phyloP scores from a whole-genome alignment of 352 stramenopile species.

The Globisporangium nodosum region DNA sequence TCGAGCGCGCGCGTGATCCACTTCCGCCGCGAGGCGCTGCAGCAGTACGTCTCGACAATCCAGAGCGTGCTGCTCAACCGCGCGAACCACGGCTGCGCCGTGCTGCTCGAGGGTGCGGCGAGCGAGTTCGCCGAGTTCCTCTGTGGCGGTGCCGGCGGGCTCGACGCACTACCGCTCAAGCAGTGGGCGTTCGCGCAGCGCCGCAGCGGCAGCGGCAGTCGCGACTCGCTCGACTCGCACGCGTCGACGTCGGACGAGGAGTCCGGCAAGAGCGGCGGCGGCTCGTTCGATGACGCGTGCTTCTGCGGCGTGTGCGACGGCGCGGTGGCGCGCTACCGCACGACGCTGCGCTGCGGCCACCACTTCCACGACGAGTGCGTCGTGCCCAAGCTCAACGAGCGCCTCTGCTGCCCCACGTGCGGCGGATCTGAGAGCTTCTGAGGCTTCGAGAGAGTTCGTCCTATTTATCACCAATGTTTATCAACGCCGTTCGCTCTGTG shows the following conservation, averaged over 20 bases:
- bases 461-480: too few species aligned
- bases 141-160: slow-evolving; percentile 6
- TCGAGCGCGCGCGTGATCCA: slow-evolving; percentile 25
- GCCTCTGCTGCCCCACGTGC: too few species aligned
- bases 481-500: too few species aligned
- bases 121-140: slow-evolving; percentile 24
- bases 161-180: slow-evolving; percentile 18
- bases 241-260: slow-evolving; percentile 17
- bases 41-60: slow-evolving; percentile 29
- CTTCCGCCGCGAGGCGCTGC: slow-evolving; percentile 29
- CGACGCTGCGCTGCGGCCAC: slow-evolving; percentile 29
- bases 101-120: slow-evolving; percentile 23
- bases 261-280: background rate
- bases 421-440: too few species aligned
- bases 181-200: slow-evolving; percentile 22
- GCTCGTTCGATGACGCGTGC: background rate
- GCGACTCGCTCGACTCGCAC: slow-evolving; percentile 17
- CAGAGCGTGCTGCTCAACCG: slow-evolving; percentile 24
- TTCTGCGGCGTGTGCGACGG: slow-evolving; percentile 17
- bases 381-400: slow-evolving; percentile 31
- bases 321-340: slow-evolving; percentile 16
- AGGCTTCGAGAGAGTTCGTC: too few species aligned
- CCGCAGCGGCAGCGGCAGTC: slow-evolving; percentile 10
- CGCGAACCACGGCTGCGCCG: slow-evolving; percentile 26
- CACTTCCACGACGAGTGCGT: slow-evolving; percentile 53